phyloP scores from a whole-genome alignment of 164 flowering plant species.

The Sedum album region DNA sequence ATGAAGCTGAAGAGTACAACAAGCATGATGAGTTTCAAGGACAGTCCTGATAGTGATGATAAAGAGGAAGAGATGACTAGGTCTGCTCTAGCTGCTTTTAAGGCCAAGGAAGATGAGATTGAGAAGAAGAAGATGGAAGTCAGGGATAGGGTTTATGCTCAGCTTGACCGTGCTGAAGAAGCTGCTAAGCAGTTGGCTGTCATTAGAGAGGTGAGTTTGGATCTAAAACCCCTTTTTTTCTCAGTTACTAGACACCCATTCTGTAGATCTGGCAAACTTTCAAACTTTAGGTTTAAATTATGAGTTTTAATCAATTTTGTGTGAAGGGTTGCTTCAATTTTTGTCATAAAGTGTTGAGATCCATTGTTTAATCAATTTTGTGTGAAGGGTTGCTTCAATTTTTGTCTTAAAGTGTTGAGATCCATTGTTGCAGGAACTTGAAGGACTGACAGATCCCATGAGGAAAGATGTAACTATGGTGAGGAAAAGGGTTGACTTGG shows the following conservation, averaged over 20 bases:
- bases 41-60: conserved; percentile 36
- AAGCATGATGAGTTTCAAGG: conserved; percentile 9
- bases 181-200: conserved; percentile 70
- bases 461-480: conserved; percentile 40
- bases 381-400: conserved; percentile 2
- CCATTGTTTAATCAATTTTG: background rate
- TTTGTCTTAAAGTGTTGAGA: background rate
- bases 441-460: conserved; percentile 49
- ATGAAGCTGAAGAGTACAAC: background rate
- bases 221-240: background rate
- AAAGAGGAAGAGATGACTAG: conserved; percentile 62
- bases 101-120: conserved; percentile 82
- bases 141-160: conserved; percentile 63
- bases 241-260: background rate
- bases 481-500: conserved; percentile 43
- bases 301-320: background rate
- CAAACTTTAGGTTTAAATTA: background rate
- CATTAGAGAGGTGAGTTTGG: conserved; percentile 59
- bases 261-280: conserved; percentile 2
- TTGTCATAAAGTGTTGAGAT: background rate
- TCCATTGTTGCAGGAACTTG: conserved; percentile 36
- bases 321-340: conserved; percentile 2
- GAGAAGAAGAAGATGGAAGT: conserved; percentile 83
- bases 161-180: conserved; percentile 67
- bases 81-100: conserved; percentile 57